A percentile compares a stretch with the other conserved stretches of the same genome.
Evolutionary conservation across 2,329 filamentous ascomycete species (phyloP).

Genomic region (Diaporthe nobilis): DNA sequence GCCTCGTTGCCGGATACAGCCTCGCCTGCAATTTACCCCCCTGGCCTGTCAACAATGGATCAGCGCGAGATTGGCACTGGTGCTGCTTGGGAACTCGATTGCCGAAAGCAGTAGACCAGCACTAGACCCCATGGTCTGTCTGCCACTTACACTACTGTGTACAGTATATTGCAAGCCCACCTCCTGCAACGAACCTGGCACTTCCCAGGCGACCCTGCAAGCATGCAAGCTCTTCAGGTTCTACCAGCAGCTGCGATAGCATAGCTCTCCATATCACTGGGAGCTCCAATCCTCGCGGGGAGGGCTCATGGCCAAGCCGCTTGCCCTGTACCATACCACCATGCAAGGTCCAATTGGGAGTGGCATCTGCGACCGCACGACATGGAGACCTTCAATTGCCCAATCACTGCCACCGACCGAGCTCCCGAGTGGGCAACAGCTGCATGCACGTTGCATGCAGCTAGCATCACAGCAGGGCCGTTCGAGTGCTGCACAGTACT

Average conservation of each 20-base stretch:
- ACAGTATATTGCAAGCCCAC: conserved; percentile 14
- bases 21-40: conserved; percentile 5
- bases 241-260: not conserved
- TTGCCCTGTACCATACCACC: conserved; percentile 6
- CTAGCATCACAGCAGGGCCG: conserved; percentile 25
- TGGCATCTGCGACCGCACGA: conserved; percentile 2
- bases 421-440: conserved; percentile 23
- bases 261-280: not conserved
- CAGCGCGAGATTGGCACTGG: conserved; percentile 25
- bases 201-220: not conserved
- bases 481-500: not conserved
- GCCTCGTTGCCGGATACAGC: not conserved
- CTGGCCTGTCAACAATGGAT: conserved; percentile 31
- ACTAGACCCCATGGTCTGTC: not conserved
- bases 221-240: not conserved
- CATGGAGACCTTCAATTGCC: conserved; percentile 8
- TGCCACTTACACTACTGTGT: conserved; percentile 12
- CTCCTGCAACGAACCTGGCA: not conserved
- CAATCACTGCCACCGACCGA: conserved; percentile 19
- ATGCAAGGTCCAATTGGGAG: conserved; percentile 19
- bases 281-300: not conserved
- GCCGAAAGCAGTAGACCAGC: conserved; percentile 12
- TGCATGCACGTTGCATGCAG: conserved; percentile 32
- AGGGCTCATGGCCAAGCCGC: conserved; percentile 22
- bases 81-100: conserved; percentile 30